Percentiles rank a stretch among this genome's conserved stretches.
Conservation (phyloP, 331 rosid species). For the Pyracantha coccinea region DNA sequence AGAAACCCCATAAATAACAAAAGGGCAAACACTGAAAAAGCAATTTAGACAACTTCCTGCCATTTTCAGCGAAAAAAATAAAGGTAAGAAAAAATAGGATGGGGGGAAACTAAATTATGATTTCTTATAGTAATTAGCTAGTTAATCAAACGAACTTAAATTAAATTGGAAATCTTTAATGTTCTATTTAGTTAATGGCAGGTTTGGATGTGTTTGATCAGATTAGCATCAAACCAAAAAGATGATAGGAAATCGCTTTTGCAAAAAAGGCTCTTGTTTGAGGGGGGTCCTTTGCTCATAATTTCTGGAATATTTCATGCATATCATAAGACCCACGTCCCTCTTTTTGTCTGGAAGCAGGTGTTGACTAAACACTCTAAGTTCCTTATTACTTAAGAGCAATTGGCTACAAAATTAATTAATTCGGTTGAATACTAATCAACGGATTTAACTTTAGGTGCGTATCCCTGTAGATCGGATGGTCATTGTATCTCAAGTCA, state of each 20-base stretch:
- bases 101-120: not conserved
- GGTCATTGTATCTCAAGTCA: too few relatives aligned
- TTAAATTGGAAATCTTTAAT: not conserved
- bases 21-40: constrained; percentile 4
- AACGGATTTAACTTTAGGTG: not conserved
- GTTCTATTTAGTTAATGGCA: not conserved
- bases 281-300: constrained; percentile 27
- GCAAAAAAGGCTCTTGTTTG: constrained; percentile 26
- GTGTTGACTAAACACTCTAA: constrained; percentile 55
- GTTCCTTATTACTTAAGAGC: not conserved
- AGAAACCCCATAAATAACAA: not conserved
- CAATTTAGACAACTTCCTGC: constrained; percentile 7
- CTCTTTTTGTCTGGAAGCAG: constrained; percentile 64
- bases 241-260: constrained; percentile 10
- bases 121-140: not conserved
- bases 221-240: not conserved
- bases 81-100: not conserved
- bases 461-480: not conserved
- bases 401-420: not conserved
- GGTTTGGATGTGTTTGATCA: not conserved
- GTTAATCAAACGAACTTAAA: too few relatives aligned
- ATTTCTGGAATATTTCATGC: constrained; percentile 43
- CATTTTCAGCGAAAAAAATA: not conserved
- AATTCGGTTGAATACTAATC: not conserved
- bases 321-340: constrained; percentile 42